These are phyloP conservation scores for Sugiyamaella xylanicola DNA, from an alignment of 1,139 yeast genomes.

Conservation along the genomic window DNA sequence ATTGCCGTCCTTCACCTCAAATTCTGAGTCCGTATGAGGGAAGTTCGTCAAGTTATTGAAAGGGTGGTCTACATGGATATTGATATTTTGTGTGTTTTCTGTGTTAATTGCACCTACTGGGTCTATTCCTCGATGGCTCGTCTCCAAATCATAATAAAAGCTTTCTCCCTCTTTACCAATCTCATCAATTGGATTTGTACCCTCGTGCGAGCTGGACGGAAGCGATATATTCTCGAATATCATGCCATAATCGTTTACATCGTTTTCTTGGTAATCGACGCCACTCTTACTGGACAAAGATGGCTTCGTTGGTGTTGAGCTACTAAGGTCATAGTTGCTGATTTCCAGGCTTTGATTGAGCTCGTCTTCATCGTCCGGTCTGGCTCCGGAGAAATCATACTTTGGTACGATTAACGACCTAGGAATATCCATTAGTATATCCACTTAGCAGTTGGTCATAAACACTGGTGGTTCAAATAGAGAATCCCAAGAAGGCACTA, in stretches of 20 bases:
- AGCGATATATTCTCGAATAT: slow-evolving; percentile 5
- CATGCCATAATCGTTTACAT: slow-evolving; percentile 2
- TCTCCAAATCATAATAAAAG: slow-evolving; percentile 2
- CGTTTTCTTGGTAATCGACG: neutral
- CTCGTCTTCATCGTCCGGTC: slow-evolving; percentile 2
- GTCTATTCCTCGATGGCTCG: neutral
- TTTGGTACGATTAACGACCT: slow-evolving; percentile 15
- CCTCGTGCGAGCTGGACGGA: slow-evolving; percentile 6
- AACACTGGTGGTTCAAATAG: neutral
- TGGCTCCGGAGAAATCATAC: slow-evolving; percentile 12
- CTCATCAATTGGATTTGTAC: neutral
- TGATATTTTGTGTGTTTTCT: neutral
- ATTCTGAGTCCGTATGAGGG: neutral
- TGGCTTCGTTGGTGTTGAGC: neutral
- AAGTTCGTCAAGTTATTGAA: neutral
- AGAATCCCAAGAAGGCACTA: neutral
- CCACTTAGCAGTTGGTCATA: neutral
- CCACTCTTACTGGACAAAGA: neutral
- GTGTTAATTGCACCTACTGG: neutral
- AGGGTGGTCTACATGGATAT: neutral
- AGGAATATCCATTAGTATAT: slow-evolving; percentile 12
- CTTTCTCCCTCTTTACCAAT: neutral
- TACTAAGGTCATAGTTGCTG: slow-evolving; percentile 13
- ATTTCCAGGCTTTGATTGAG: slow-evolving; percentile 1
- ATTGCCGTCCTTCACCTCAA: neutral